phyloP scores from a whole-genome alignment of 352 stramenopile genomes.

The Pythium guiyangense region DNA sequence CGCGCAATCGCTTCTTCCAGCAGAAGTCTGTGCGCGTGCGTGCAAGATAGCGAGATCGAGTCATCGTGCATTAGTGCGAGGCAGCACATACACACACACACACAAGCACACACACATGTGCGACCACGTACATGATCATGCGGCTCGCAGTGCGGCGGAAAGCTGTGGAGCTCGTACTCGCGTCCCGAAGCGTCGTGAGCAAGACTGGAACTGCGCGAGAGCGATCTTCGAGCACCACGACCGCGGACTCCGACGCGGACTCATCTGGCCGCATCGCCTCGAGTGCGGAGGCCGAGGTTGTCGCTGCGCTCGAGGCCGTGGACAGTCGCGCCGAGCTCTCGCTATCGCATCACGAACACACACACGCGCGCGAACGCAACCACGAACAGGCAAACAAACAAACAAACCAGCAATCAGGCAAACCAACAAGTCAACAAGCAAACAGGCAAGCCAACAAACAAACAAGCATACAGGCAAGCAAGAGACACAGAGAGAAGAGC shows the following conservation, averaged over 20 bases:
- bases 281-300: not conserved
- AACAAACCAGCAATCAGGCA: not conserved
- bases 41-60: too few relatives aligned
- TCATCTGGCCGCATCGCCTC: constrained; percentile 1
- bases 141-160: constrained; percentile 38
- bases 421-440: not conserved
- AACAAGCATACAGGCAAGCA: too few relatives aligned
- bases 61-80: too few relatives aligned
- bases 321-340: constrained; percentile 20
- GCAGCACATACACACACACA: not conserved
- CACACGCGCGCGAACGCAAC: too few relatives aligned
- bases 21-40: constrained; percentile 29
- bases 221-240: constrained; percentile 39
- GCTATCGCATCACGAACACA: constrained; percentile 9
- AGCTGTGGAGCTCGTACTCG: constrained; percentile 14
- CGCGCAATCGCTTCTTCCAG: constrained; percentile 47
- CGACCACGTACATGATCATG: constrained; percentile 38
- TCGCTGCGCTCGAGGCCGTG: too few relatives aligned
- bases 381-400: too few relatives aligned
- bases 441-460: not conserved
- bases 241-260: constrained; percentile 1
- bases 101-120: not conserved
- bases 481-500: too few relatives aligned
- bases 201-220: constrained; percentile 38
- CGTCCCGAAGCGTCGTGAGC: constrained; percentile 44